Conservation (phyloP, 768 basidiomycete species). For the Rhodosporidiobolus odoratus region DNA sequence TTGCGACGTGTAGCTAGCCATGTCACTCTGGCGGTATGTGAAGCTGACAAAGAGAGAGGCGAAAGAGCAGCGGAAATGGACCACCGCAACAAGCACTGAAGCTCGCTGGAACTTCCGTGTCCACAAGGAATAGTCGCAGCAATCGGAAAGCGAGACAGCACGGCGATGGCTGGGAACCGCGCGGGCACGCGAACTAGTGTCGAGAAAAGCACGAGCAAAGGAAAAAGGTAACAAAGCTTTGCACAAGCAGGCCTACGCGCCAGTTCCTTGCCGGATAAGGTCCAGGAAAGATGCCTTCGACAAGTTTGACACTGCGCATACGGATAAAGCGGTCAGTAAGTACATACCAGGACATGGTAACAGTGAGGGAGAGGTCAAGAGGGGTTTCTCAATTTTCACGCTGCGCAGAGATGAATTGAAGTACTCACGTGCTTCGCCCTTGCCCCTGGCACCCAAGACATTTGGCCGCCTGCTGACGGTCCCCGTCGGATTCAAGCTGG, state of each 20-base stretch:
- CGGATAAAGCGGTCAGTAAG: not conserved
- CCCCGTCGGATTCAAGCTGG: not conserved
- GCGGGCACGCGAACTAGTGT: too few species aligned
- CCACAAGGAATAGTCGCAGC: too few species aligned
- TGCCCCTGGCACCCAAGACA: constrained; percentile 40
- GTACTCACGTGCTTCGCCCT: constrained; percentile 41
- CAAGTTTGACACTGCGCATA: constrained; percentile 39
- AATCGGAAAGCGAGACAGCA: too few species aligned
- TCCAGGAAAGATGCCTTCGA: constrained; percentile 43
- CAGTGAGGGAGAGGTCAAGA: not conserved
- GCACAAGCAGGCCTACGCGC: constrained; percentile 3
- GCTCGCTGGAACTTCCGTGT: too few species aligned
- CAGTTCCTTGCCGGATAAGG: constrained; percentile 39
- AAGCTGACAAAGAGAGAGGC: not conserved
- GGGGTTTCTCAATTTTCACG: not conserved
- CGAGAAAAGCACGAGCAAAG: too few species aligned
- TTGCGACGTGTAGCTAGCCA: not conserved
- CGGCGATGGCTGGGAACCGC: too few species aligned
- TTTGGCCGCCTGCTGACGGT: constrained; percentile 38
- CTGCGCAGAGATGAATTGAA: not conserved
- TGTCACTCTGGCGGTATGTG: not conserved
- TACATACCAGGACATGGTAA: not conserved
- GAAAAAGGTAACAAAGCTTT: not conserved
- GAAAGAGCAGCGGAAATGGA: not conserved
- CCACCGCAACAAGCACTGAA: not conserved